Evolutionary conservation across 495 filamentous ascomycete genomes (phyloP).

Genomic region (Niebla homalea): DNA sequence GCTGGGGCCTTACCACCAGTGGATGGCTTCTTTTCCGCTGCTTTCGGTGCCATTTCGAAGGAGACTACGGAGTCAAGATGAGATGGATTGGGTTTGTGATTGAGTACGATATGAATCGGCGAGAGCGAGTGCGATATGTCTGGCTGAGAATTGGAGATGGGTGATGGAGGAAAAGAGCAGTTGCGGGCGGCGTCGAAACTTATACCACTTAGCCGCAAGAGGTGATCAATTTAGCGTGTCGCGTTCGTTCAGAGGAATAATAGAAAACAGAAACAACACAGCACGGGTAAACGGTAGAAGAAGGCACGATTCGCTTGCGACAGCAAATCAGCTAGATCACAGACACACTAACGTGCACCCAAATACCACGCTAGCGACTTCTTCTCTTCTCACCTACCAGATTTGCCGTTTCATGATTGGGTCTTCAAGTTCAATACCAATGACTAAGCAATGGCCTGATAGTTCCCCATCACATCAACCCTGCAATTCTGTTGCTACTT

Average conservation of each 20-base stretch:
- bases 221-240: constrained; percentile 21
- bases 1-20: constrained; percentile 93
- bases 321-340: constrained; percentile 1
- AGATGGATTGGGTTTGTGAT: constrained; percentile 15
- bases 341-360: no score
- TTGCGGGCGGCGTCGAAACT: constrained; percentile 25
- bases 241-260: neutral
- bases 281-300: neutral
- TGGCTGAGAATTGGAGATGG: constrained; percentile 15
- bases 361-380: constrained; percentile 9
- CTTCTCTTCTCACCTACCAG: constrained; percentile 9
- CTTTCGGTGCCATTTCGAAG: constrained; percentile 81
- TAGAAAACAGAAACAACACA: neutral
- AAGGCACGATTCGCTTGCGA: neutral
- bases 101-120: constrained; percentile 20
- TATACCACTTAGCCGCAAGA: constrained; percentile 29
- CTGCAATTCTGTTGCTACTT: constrained; percentile 16
- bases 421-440: neutral
- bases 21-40: constrained; percentile 91
- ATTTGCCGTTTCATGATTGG: constrained; percentile 2
- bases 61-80: constrained; percentile 16
- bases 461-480: constrained; percentile 15
- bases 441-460: constrained; percentile 14
- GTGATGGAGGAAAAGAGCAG: constrained; percentile 32
- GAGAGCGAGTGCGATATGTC: constrained; percentile 26